Conservation (phyloP, 257 asterid species). For the Gentiana macrophylla region DNA sequence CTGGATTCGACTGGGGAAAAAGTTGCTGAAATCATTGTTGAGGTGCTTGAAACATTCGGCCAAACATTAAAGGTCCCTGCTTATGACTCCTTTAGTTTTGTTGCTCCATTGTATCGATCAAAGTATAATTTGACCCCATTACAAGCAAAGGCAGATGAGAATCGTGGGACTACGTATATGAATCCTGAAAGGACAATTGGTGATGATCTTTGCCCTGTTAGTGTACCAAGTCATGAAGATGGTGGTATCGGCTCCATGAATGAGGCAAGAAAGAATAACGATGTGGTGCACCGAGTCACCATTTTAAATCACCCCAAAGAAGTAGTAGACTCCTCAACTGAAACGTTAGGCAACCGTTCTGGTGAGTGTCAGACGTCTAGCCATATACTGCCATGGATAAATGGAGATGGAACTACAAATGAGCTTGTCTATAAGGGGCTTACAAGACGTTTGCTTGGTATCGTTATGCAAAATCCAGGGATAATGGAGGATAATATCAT, state of each 20-base stretch:
- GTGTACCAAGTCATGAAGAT: conserved; percentile 15
- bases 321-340: conserved; percentile 26
- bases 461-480: conserved; percentile 93
- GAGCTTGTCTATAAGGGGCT: conserved; percentile 79
- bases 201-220: conserved; percentile 17
- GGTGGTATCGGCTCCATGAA: conserved; percentile 13
- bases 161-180: conserved; percentile 16
- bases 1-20: conserved; percentile 47
- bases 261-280: conserved; percentile 21
- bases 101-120: conserved; percentile 67
- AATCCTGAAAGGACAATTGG: conserved; percentile 19
- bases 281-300: conserved; percentile 62
- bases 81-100: conserved; percentile 57
- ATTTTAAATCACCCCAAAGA: conserved; percentile 61
- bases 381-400: conserved; percentile 81
- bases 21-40: conserved; percentile 44
- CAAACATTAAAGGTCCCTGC: conserved; percentile 76
- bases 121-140: conserved; percentile 68
- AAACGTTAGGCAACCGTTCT: conserved; percentile 19
- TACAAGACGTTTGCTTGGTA: conserved; percentile 62
- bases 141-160: conserved; percentile 19
- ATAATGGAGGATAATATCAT: conserved; percentile 74
- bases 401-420: conserved; percentile 81
- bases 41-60: conserved; percentile 77
- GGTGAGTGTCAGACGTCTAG: conserved; percentile 28